Evolutionary conservation across 2,329 filamentous ascomycete species (phyloP).

Genomic region (Colletotrichum filicis): DNA sequence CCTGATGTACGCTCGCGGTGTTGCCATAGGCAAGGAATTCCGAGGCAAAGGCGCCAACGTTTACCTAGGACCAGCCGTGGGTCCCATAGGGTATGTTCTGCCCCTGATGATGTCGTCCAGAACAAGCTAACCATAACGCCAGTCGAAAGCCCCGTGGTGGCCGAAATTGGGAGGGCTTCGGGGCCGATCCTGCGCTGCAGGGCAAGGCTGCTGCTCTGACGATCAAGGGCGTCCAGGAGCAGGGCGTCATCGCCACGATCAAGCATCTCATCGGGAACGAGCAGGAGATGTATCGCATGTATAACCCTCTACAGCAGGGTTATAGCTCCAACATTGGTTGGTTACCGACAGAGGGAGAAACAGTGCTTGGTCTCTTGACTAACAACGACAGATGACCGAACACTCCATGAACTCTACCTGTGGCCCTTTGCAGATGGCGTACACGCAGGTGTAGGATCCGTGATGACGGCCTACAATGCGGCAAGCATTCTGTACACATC

Average conservation of each 20-base stretch:
- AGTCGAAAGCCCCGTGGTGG: conserved; percentile 77
- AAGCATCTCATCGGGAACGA: conserved; percentile 68
- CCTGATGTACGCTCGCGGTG: conserved; percentile 74
- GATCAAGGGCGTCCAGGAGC: conserved; percentile 75
- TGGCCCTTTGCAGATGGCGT: conserved; percentile 89
- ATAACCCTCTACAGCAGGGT: conserved; percentile 60
- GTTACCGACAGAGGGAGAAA: conserved; percentile 8
- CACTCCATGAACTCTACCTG: conserved; percentile 79
- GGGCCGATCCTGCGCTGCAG: conserved; percentile 77
- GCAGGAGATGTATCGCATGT: conserved; percentile 73
- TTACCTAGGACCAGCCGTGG: conserved; percentile 76
- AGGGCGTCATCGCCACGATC: conserved; percentile 66
- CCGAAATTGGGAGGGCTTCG: conserved; percentile 82
- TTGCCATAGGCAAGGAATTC: conserved; percentile 77
- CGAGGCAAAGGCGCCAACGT: conserved; percentile 79
- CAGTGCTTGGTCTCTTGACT: conserved; percentile 30
- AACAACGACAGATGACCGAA: conserved; percentile 67
- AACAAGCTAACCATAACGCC: not conserved
- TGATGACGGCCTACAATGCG: conserved; percentile 88
- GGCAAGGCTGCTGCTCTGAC: conserved; percentile 82
- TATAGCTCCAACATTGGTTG: conserved; percentile 82
- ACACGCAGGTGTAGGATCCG: conserved; percentile 82
- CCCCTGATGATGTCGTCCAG: not conserved
- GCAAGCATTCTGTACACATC: conserved; percentile 39
- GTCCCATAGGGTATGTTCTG: conserved; percentile 62